Evolutionary conservation across 768 basidiomycete species (phyloP).

Genomic region (Agaricus subrufescens): DNA sequence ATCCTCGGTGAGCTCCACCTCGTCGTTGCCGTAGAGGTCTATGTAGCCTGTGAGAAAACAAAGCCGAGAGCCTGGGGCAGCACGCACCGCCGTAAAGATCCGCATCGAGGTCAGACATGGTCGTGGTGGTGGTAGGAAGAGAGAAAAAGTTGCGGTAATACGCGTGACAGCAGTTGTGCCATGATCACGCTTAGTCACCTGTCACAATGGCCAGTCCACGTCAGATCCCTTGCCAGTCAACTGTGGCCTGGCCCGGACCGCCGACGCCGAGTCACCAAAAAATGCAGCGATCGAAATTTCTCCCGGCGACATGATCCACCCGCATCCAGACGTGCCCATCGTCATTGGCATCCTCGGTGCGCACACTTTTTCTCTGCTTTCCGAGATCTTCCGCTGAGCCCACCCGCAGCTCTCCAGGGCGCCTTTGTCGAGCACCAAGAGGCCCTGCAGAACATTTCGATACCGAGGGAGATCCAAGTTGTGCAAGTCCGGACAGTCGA

Average conservation of each 20-base stretch:
- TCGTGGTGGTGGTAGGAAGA: slow-evolving; percentile 17
- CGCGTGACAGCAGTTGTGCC: slow-evolving; percentile 7
- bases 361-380: slow-evolving; percentile 7
- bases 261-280: no score
- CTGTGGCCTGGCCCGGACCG: no score
- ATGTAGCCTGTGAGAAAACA: background rate
- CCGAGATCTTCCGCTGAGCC: slow-evolving; percentile 7
- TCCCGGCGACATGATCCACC: background rate
- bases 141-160: slow-evolving; percentile 15
- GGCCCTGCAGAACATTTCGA: slow-evolving; percentile 55
- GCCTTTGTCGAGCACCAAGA: slow-evolving; percentile 86
- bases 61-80: background rate
- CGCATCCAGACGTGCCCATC: slow-evolving; percentile 1
- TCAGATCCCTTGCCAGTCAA: background rate
- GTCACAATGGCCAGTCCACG: slow-evolving; percentile 7
- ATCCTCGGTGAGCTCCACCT: slow-evolving; percentile 53
- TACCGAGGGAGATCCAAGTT: slow-evolving; percentile 39
- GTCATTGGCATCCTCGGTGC: slow-evolving; percentile 51
- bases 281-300: background rate
- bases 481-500: slow-evolving; percentile 65
- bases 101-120: slow-evolving; percentile 82
- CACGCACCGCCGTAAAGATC: slow-evolving; percentile 83
- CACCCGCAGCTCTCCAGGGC: slow-evolving; percentile 80
- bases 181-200: slow-evolving; percentile 14
- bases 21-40: slow-evolving; percentile 79